Conservation (phyloP, 2,329 filamentous ascomycete species). For the Paraphaeosphaeria sporulosa region DNA sequence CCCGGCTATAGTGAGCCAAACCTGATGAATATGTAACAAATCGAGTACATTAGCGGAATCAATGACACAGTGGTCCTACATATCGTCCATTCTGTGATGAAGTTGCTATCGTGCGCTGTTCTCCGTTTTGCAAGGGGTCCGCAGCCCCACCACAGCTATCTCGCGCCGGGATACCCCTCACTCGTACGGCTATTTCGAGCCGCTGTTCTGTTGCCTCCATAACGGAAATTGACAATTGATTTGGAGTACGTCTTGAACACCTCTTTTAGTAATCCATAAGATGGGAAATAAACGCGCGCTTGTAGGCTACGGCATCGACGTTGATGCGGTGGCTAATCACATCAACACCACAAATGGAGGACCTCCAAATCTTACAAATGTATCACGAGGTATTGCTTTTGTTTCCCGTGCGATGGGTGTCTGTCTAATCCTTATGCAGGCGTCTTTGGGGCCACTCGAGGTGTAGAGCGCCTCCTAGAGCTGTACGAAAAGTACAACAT, state of each 20-base stretch:
- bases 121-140: not conserved
- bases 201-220: not conserved
- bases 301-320: conserved; percentile 73
- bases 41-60: not conserved
- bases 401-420: not conserved
- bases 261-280: not conserved
- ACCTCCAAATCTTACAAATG: not conserved
- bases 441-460: conserved; percentile 74
- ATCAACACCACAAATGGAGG: conserved; percentile 10
- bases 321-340: conserved; percentile 63
- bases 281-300: conserved; percentile 62
- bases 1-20: not conserved
- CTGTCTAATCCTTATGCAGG: conserved; percentile 44
- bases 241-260: not conserved
- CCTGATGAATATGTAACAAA: not conserved
- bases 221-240: not conserved
- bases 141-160: not conserved
- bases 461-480: conserved; percentile 71
- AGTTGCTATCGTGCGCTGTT: not conserved
- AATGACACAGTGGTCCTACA: not conserved
- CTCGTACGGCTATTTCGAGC: not conserved
- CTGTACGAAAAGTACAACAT: conserved; percentile 76
- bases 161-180: conserved; percentile 5
- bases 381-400: not conserved
- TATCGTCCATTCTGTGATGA: not conserved